Base-by-base conservation (phyloP, 2,329 filamentous ascomycete genomes). In the Alternaria longipes region DNA sequence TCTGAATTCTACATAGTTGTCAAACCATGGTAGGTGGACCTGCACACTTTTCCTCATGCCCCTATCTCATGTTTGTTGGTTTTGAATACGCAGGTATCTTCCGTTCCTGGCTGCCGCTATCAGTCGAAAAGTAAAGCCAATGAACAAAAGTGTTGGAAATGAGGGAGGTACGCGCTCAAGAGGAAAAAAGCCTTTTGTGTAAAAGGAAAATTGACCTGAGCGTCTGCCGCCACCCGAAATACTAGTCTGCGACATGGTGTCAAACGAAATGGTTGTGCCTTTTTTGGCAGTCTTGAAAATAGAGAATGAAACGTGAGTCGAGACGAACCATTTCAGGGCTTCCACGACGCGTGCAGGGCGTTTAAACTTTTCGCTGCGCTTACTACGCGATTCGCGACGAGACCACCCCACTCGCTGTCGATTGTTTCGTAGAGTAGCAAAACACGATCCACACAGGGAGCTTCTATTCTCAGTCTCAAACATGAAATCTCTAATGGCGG, bases 271-370 rank as follows among this genome's bases (percentile, higher is more conserved):
- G 32, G 34, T 36, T 36, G 38, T 24, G 53, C 32, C 32, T 42
- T 28, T 53, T 57, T 53, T 40, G 51, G 47, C 12, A 8, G 20
- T 11, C 32, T 49, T 30, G 26, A 38, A 30, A 40, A 30, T 16
- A 38, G 32, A 58, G 41, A 6, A 30, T 49, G 54, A 61, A 60
- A 58, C 54, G 28, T 32, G 42, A 49, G 49, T 40, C 53, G 54
- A 38, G 47, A 52, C 44, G 63, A 64, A 64, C 60, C 54, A 64
- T 62, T 47, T 40, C 56, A 67, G 63, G 57, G 60, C 59, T 58
- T 34, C 40, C 12, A 44, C 49, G 24, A 42, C 38, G 32, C 30
- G 34, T 20, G 22, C 49, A 52, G 28, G 42, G 26, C 32, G 36
- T 49, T 54, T 61, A 14, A 54, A 44, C 26, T 54, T 54, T 54